Conservation (phyloP, 306 rosid species). For the Begonia peltatifolia region DNA sequence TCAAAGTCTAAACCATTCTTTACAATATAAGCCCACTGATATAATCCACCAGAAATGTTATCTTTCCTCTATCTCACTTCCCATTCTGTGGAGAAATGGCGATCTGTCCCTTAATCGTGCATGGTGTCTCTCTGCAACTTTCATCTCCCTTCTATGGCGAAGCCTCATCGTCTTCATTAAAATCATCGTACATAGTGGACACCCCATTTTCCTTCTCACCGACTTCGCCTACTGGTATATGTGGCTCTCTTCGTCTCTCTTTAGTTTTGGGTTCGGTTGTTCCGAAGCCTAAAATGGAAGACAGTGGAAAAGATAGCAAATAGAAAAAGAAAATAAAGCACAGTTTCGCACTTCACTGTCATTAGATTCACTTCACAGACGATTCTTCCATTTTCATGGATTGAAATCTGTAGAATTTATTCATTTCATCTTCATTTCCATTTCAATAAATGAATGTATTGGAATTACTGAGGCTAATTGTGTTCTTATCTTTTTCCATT, state of each 20-base stretch:
- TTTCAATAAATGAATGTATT: background rate
- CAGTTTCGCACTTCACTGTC: too few species aligned
- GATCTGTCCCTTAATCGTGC: conserved; percentile 19
- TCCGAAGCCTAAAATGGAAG: background rate
- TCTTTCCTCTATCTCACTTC: background rate
- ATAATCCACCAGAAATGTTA: background rate
- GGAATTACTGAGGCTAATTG: background rate
- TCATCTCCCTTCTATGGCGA: conserved; percentile 26
- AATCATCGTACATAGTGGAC: conserved; percentile 16
- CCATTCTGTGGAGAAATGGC: conserved; percentile 25
- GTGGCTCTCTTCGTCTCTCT: background rate
- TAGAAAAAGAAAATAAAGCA: too few species aligned
- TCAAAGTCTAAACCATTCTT: too few species aligned
- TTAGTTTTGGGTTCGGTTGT: background rate
- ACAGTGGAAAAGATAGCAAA: background rate
- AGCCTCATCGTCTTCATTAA: conserved; percentile 10
- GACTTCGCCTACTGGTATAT: conserved; percentile 21
- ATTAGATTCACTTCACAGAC: too few species aligned
- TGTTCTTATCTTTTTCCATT: background rate
- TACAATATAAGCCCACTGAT: too few species aligned
- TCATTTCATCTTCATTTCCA: background rate
- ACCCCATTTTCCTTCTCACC: conserved; percentile 19
- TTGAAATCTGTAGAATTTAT: background rate
- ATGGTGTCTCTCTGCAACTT: conserved; percentile 20
- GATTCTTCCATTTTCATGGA: background rate